Conservation (phyloP, 805 yeast genomes). For the Metschnikowia gelsemii region DNA sequence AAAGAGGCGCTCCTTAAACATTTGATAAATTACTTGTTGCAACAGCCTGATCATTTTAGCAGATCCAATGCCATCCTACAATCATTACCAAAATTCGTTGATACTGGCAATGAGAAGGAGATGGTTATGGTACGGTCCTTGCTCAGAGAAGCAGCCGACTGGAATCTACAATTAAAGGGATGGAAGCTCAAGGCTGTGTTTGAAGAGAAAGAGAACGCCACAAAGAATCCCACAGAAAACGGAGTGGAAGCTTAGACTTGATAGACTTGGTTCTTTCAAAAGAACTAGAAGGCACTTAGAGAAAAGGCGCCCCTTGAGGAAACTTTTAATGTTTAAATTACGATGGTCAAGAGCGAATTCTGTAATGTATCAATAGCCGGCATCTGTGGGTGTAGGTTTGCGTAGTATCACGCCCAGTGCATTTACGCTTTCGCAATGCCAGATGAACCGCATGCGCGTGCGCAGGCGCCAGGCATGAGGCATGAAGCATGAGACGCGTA, state of each 20-base stretch:
- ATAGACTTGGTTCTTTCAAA: too few species aligned
- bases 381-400: too few species aligned
- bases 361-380: too few species aligned
- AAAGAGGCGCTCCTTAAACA: constrained; percentile 26
- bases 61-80: constrained; percentile 49
- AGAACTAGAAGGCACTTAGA: too few species aligned
- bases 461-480: too few species aligned
- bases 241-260: too few species aligned
- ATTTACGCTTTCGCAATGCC: not conserved
- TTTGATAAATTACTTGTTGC: constrained; percentile 40
- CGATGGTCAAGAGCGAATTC: too few species aligned
- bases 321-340: too few species aligned
- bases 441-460: constrained; percentile 1
- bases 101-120: constrained; percentile 42
- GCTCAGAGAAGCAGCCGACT: constrained; percentile 62
- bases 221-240: too few species aligned
- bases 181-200: constrained; percentile 65
- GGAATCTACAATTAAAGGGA: constrained; percentile 58
- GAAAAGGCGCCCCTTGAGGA: too few species aligned
- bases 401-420: not conserved
- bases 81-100: constrained; percentile 27
- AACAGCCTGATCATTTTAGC: constrained; percentile 40
- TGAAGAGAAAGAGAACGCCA: not conserved
- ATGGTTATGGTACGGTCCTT: constrained; percentile 65
- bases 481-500: too few species aligned